A percentile compares a stretch with the other conserved stretches of the same genome.
Conservation (phyloP, 2,329 filamentous ascomycete genomes). For the Diaporthe amygdali region DNA sequence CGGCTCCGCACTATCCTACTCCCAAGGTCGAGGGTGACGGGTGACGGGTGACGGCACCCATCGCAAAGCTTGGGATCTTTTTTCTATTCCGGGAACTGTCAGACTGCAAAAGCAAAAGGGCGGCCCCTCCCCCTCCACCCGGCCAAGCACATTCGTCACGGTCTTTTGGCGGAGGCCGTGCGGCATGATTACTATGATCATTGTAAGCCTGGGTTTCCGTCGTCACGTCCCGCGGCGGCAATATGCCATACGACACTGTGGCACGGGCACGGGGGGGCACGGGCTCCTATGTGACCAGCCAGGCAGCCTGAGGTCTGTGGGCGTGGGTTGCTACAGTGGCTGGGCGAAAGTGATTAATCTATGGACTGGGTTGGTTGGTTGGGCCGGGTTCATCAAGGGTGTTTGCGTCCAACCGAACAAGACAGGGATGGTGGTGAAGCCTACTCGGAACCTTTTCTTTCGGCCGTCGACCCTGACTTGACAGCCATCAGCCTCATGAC, state of each 20-base stretch:
- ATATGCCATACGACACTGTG: not conserved
- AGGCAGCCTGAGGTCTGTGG: constrained; percentile 9
- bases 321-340: not conserved
- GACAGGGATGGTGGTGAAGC: not conserved
- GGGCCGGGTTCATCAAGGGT: not conserved
- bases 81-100: no score
- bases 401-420: not conserved
- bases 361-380: not conserved
- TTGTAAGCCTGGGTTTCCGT: not conserved
- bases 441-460: not conserved
- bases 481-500: not conserved
- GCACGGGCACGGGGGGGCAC: not conserved
- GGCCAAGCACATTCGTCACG: no score
- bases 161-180: not conserved
- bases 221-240: not conserved
- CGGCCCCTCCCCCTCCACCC: no score
- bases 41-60: no score
- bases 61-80: no score
- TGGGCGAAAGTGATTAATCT: no score
- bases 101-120: not conserved
- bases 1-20: no score
- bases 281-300: not conserved
- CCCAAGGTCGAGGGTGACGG: no score
- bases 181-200: not conserved
- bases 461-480: not conserved